A percentile compares a stretch with the other conserved stretches of the same genome.
Conservation (phyloP, 2,329 filamentous ascomycete species). For the Pyrenochaeta sp. region DNA sequence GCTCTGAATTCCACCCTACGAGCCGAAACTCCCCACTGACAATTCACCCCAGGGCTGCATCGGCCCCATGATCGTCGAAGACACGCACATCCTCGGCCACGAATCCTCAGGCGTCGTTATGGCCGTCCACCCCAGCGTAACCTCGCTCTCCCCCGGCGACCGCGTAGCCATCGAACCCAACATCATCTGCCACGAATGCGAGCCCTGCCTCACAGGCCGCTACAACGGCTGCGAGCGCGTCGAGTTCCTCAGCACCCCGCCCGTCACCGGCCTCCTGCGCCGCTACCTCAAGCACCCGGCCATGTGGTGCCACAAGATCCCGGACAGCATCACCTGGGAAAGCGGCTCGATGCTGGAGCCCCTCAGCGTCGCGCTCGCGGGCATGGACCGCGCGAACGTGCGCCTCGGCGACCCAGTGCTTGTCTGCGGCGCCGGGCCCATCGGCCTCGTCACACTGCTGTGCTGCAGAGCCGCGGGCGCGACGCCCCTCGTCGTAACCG, state of each 20-base stretch:
- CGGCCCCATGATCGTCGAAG: slow-evolving; percentile 91
- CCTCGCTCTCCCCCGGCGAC: slow-evolving; percentile 79
- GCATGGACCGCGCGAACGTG: slow-evolving; percentile 82
- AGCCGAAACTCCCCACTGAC: too few species aligned
- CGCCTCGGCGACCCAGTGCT: slow-evolving; percentile 85
- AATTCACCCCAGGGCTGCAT: slow-evolving; percentile 70
- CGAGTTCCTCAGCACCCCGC: slow-evolving; percentile 87
- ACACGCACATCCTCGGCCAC: slow-evolving; percentile 91
- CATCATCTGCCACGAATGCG: slow-evolving; percentile 88
- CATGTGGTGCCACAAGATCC: slow-evolving; percentile 95
- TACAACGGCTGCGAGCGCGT: slow-evolving; percentile 95
- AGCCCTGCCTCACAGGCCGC: slow-evolving; percentile 87
- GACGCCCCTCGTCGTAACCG: slow-evolving; percentile 89
- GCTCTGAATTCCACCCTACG: too few species aligned
- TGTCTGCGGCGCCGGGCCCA: slow-evolving; percentile 91
- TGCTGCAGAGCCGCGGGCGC: slow-evolving; percentile 84
- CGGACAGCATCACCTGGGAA: slow-evolving; percentile 83
- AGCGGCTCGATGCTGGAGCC: slow-evolving; percentile 91
- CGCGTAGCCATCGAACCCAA: slow-evolving; percentile 94
- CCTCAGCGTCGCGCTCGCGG: slow-evolving; percentile 85
- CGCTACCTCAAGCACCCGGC: slow-evolving; percentile 96
- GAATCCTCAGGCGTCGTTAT: slow-evolving; percentile 86
- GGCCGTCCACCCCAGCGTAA: slow-evolving; percentile 82
- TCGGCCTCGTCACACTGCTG: slow-evolving; percentile 86
- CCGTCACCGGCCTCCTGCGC: slow-evolving; percentile 83